phyloP scores from a whole-genome alignment of 2,329 filamentous ascomycete species.

The Cercospora canescens region DNA sequence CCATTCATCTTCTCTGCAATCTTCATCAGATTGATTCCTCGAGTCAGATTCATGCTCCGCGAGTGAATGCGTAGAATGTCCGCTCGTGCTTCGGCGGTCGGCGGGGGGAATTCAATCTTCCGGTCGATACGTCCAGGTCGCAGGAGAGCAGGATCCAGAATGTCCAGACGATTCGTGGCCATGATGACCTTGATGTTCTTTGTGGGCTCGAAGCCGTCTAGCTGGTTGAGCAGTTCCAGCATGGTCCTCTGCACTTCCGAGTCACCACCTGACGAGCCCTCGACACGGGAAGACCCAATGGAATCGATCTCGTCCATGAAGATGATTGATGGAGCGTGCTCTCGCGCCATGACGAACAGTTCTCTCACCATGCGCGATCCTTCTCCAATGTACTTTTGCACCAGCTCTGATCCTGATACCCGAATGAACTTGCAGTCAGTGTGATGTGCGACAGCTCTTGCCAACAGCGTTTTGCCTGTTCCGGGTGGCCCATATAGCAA shows the following conservation, averaged over 20 bases:
- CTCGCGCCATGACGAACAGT: constrained; percentile 97
- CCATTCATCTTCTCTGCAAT: constrained; percentile 99
- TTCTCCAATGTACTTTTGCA: constrained; percentile 99
- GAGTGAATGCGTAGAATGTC: constrained; percentile 98
- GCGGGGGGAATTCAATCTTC: constrained; percentile 98
- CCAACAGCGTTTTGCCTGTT: constrained; percentile 94
- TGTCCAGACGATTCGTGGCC: constrained; percentile 97
- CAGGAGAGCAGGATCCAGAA: constrained; percentile 90
- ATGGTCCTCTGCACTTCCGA: constrained; percentile 98
- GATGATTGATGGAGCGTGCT: constrained; percentile 97
- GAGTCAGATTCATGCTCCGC: constrained; percentile 96
- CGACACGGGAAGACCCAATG: constrained; percentile 94
- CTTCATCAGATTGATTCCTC: constrained; percentile 96
- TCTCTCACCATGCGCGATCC: constrained; percentile 98
- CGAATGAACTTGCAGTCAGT: constrained; percentile 99
- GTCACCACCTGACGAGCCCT: constrained; percentile 91
- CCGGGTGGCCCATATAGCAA: constrained; percentile 94
- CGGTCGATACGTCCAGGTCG: constrained; percentile 97
- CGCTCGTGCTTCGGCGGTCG: constrained; percentile 91
- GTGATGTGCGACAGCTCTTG: constrained; percentile 94
- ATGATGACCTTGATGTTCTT: constrained; percentile 99
- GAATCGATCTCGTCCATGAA: constrained; percentile 99
- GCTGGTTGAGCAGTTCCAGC: constrained; percentile 96
- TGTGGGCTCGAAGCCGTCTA: constrained; percentile 97
- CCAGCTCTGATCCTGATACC: constrained; percentile 91